Base-by-base conservation (phyloP, 441 rosid genomes). In the Jatropha multifida region DNA sequence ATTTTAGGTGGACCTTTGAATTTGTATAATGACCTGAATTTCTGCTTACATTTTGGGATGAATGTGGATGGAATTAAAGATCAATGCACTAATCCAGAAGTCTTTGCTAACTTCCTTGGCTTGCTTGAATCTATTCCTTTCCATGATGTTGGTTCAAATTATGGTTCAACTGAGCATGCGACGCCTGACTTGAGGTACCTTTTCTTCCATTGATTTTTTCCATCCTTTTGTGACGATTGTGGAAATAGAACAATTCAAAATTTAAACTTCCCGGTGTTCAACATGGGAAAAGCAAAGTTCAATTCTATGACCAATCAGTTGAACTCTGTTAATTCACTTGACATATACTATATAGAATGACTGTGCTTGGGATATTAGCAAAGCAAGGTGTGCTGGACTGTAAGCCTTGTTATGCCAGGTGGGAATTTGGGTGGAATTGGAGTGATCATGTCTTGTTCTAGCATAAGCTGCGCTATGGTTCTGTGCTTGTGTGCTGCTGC, bases 81-180 rank as follows among this genome's bases (percentile, higher is more conserved):
- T 83, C 92, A 86, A 87, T 93, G 98, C 79, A 81, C 80, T 70
- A 90, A 89, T 83, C 88, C 88, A 46, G 90, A 93, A 72, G 88
- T 86, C 81, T 95, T 95, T 83, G 81, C 92, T 74, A 88, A 78
- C 85, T 89, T 93, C 82, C 90, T 95, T 78, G 92, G 92, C 74
- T 82, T 95, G 85, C 96, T 93, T 77, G 96, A 90, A 82, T 93
- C 98, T 40, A 86, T 93, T 82, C 93, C 98, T 66, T 90, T 90
- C 73, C 91, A 86, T 79, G 94, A 85, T 80, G 74, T 82, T 79
- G 88, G 85, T 85, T 89, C 89, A 77, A 81, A 81, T 84, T 68
- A 86, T 76, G 90, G 87, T 83, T 83, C 99, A 42, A 82, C 85
- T 46, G 94, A 85, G 73, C 74, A 81, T 83, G 77, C 77, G 63